Conservation (phyloP, 2,329 filamentous ascomycete species). For the Botryosphaeria dothidea region DNA sequence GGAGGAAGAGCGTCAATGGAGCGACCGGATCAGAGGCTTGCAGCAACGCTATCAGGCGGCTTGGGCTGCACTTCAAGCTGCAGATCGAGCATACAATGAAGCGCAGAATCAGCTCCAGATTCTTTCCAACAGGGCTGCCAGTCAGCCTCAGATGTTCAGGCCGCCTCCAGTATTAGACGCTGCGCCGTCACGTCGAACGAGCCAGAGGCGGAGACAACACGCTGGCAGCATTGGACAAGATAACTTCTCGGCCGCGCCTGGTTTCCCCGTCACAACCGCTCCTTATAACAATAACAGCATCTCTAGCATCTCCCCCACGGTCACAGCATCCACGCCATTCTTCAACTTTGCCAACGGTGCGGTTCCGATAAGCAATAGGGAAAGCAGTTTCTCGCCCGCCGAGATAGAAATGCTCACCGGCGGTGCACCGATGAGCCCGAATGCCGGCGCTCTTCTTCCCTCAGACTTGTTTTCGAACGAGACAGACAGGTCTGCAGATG, state of each 20-base stretch:
- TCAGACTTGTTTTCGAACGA: constrained; percentile 67
- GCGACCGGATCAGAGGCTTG: constrained; percentile 54
- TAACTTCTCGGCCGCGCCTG: constrained; percentile 42
- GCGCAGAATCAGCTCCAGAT: constrained; percentile 44
- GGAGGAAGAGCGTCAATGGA: constrained; percentile 58
- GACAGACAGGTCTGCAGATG: constrained; percentile 46
- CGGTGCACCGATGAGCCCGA: constrained; percentile 74
- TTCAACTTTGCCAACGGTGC: constrained; percentile 63
- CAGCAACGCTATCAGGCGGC: constrained; percentile 49
- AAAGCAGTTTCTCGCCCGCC: constrained; percentile 50
- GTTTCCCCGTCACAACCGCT: constrained; percentile 27
- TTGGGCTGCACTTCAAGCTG: constrained; percentile 35
- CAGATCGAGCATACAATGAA: constrained; percentile 40
- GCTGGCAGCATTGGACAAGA: constrained; percentile 25
- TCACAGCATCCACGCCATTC: constrained; percentile 51
- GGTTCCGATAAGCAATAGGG: constrained; percentile 35
- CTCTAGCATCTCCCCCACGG: constrained; percentile 54
- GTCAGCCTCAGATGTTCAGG: constrained; percentile 35
- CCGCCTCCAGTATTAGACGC: constrained; percentile 30
- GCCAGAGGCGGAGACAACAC: constrained; percentile 39
- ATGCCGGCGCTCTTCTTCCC: constrained; percentile 72
- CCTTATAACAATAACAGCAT: constrained; percentile 48
- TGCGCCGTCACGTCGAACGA: constrained; percentile 39
- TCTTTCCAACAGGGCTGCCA: constrained; percentile 39
- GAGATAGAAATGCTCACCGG: constrained; percentile 62